A percentile compares a stretch with the other conserved stretches of the same genome.
These are phyloP conservation scores for Leavenworthia alabamica DNA, from an alignment of 345 rosid species.

Conservation along the genomic window DNA sequence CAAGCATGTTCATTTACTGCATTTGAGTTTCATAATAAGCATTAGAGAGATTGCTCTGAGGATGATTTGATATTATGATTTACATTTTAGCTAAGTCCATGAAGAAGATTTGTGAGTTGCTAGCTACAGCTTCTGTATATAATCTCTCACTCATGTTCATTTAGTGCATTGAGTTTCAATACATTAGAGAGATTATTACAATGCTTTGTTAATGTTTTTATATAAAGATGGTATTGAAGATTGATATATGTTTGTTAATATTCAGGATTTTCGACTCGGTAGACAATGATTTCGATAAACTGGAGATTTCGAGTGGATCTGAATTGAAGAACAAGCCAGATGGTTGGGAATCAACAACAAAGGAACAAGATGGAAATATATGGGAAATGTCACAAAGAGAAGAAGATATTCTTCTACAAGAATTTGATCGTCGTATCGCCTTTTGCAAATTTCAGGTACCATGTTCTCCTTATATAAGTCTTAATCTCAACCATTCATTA, in stretches of 20 bases:
- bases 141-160: background rate
- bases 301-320: constrained; percentile 46
- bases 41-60: background rate
- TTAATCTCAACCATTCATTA: background rate
- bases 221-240: background rate
- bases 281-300: constrained; percentile 50
- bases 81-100: background rate
- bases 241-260: constrained; percentile 6
- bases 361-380: constrained; percentile 69
- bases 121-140: background rate
- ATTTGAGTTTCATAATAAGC: background rate
- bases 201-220: background rate
- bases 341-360: constrained; percentile 92
- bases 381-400: constrained; percentile 99
- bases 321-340: constrained; percentile 83
- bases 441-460: constrained; percentile 85
- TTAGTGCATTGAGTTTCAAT: background rate
- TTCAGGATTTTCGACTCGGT: constrained; percentile 72
- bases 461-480: background rate
- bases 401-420: constrained; percentile 91
- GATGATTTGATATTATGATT: background rate
- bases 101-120: background rate
- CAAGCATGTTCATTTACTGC: background rate
- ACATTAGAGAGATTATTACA: no score
- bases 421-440: constrained; percentile 82